Conservation (phyloP, 352 stramenopile species). For the Bremia lactucae region DNA sequence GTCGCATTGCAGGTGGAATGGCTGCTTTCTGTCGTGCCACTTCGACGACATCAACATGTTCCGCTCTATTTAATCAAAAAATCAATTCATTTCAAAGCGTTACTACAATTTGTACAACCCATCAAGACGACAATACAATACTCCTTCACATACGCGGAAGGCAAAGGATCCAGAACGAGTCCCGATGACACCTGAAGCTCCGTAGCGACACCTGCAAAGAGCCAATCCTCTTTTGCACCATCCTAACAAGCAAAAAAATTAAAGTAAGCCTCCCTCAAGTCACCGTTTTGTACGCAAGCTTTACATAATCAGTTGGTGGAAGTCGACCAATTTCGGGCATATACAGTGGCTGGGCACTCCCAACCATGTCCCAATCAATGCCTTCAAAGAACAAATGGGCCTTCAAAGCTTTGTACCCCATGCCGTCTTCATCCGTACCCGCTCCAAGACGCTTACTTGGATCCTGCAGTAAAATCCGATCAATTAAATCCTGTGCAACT, state of each 20-base stretch:
- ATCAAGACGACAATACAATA: slow-evolving; percentile 1
- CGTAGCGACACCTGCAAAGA: slow-evolving; percentile 80
- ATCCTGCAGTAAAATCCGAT: slow-evolving; percentile 72
- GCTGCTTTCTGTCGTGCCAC: slow-evolving; percentile 64
- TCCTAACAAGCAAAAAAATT: slow-evolving; percentile 34
- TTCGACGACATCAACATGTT: slow-evolving; percentile 63
- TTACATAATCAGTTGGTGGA: slow-evolving; percentile 63
- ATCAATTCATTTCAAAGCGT: too few relatives aligned
- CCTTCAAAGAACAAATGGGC: slow-evolving; percentile 78
- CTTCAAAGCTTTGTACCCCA: slow-evolving; percentile 63
- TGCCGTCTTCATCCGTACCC: slow-evolving; percentile 60
- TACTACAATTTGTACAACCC: too few relatives aligned
- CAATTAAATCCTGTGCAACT: slow-evolving; percentile 61
- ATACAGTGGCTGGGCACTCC: slow-evolving; percentile 40
- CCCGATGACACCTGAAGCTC: slow-evolving; percentile 82
- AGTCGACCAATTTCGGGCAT: slow-evolving; percentile 44
- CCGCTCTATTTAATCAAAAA: slow-evolving; percentile 15
- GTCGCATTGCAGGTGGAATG: slow-evolving; percentile 48
- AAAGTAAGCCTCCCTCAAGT: background rate
- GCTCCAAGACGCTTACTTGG: slow-evolving; percentile 57
- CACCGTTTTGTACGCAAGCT: background rate
- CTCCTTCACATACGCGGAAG: slow-evolving; percentile 57
- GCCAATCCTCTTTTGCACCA: slow-evolving; percentile 79
- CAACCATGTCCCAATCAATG: slow-evolving; percentile 59
- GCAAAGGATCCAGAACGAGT: slow-evolving; percentile 45